Conservation (phyloP, 257 asterid genomes). For the Solanum medicagineum region DNA sequence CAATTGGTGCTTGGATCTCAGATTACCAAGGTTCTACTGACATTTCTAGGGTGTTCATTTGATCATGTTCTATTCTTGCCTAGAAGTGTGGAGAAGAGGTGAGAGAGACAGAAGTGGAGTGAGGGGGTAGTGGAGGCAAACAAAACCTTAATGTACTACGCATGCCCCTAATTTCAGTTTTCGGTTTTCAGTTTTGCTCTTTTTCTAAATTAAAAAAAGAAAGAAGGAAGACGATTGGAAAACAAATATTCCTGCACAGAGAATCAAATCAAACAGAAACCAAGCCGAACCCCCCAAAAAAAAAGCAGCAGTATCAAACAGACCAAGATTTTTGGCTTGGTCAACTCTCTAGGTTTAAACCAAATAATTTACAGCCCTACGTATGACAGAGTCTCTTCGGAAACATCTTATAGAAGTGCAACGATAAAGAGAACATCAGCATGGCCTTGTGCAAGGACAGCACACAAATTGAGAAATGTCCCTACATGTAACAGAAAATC, state of each 20-base stretch:
- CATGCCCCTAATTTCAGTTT: background rate
- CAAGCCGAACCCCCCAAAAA: background rate
- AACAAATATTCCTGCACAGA: background rate
- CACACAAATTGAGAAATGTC: constrained; percentile 7
- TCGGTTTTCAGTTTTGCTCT: background rate
- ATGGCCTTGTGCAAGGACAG: constrained; percentile 11
- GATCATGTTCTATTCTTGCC: background rate
- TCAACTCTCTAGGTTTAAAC: background rate
- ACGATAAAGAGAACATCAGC: constrained; percentile 11
- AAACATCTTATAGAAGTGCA: constrained; percentile 4
- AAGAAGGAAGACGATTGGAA: background rate
- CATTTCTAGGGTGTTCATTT: background rate
- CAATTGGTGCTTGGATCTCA: background rate
- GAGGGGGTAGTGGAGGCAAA: background rate
- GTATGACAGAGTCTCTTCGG: background rate
- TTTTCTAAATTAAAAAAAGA: background rate
- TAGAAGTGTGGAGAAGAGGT: background rate
- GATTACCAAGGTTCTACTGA: background rate
- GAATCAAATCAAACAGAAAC: background rate
- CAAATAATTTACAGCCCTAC: background rate
- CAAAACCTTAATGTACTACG: background rate
- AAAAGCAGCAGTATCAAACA: background rate
- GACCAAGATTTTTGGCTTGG: background rate
- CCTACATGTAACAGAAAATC: background rate
- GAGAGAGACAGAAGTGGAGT: background rate